These are phyloP conservation scores for Vachellia pachyceras DNA, from an alignment of 306 rosid genomes.

Conservation along the genomic window DNA sequence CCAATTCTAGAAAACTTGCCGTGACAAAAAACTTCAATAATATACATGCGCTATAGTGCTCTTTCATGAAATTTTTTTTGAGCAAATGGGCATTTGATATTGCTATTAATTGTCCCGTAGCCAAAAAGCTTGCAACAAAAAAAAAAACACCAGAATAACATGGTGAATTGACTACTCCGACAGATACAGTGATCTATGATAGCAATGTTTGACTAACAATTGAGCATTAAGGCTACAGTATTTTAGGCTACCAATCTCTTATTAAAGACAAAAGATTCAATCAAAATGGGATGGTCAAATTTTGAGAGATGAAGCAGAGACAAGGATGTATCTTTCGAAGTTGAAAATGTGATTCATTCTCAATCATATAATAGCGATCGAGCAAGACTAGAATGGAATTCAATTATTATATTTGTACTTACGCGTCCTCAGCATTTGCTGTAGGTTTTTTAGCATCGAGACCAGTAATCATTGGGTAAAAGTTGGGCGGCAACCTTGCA, in stretches of 20 bases:
- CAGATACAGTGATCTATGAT: background rate
- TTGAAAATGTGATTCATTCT: background rate
- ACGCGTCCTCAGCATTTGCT: slow-evolving; percentile 72
- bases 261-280: background rate
- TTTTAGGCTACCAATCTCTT: background rate
- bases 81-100: background rate
- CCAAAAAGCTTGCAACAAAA: background rate
- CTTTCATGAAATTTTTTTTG: too few species aligned
- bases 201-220: background rate
- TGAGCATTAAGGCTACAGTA: background rate
- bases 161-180: background rate
- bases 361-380: background rate
- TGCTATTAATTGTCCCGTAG: background rate
- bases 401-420: slow-evolving; percentile 34
- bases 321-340: background rate
- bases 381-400: background rate
- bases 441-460: slow-evolving; percentile 62
- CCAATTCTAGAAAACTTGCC: too few species aligned
- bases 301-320: background rate
- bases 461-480: slow-evolving; percentile 63
- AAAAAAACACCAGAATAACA: background rate
- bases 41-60: background rate
- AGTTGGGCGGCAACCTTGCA: slow-evolving; percentile 47
- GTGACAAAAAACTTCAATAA: too few species aligned
- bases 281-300: background rate